Evolutionary conservation across 768 basidiomycete genomes (phyloP), one percentile per base, ranked within the genome.

Genomic region (Lactarius hatsudake): DNA sequence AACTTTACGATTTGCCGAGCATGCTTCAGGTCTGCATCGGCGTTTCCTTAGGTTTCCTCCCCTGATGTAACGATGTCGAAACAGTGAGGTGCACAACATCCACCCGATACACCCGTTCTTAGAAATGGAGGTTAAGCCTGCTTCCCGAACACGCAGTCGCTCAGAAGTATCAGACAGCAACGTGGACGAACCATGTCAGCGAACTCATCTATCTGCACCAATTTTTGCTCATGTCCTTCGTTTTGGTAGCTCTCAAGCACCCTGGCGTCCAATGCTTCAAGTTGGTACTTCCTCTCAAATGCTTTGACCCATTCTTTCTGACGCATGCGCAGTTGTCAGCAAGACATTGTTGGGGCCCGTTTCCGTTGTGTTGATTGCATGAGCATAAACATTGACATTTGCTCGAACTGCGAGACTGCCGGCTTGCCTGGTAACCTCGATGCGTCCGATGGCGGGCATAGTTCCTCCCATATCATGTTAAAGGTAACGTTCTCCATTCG

Each of bases 21-120:
- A 0, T 94, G 93, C 72, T 95, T 91, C 75, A 85, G 90, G 93
- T 93, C 59, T 67, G 78, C 69, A 59, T 36, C 38, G 48, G 58
- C 30, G 15, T 65, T 13, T 17, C 54, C 58, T 59, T 51, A 64
- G 38, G 42, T 9, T 2, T 15, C 58, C 9, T 58, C 43, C 69
- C 61, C 36, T 20, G 64, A 71, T 59, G 40, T 36, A 5, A 53
- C 32, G 63, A 69, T 12, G 65, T 51, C 38, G 61, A 28, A 54
- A 63, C 69, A 94, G 94, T 73, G 87, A 92, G 78, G 94, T 95
- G 13, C 92, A 96, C 70, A 93, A 95, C 72, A 84, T 96, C 18
- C 95, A 98, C 73, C 96, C 95, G 1, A 84, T 86, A 0, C 94
- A 98, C 73, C 86, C 90, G 2, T 97, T 96, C 81, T 78, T 96